Conservation (phyloP, 345 rosid species). For the Hirschfeldia incana region DNA sequence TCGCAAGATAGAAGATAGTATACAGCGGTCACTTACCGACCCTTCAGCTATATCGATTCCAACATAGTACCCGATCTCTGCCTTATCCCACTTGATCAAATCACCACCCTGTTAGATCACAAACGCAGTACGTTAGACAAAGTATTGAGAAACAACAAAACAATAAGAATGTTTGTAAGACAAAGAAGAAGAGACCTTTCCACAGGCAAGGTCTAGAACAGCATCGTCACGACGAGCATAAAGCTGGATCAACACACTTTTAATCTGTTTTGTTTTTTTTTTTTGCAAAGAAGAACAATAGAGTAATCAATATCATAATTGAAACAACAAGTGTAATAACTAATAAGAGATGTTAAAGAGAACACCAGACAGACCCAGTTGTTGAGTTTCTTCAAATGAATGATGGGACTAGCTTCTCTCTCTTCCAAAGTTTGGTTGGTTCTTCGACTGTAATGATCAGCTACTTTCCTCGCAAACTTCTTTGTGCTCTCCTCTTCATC, state of each 20-base stretch:
- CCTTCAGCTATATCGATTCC: slow-evolving; percentile 98
- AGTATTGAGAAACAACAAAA: background rate
- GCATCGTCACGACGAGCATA: slow-evolving; percentile 84
- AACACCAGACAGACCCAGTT: slow-evolving; percentile 60
- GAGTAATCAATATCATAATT: background rate
- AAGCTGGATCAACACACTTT: slow-evolving; percentile 93
- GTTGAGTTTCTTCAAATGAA: slow-evolving; percentile 89
- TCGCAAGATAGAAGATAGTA: slow-evolving; percentile 7
- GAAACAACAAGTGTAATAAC: background rate
- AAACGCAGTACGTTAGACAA: background rate
- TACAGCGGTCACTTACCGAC: slow-evolving; percentile 54
- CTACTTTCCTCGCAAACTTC: slow-evolving; percentile 67
- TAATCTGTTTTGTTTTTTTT: slow-evolving; percentile 53
- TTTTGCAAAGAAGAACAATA: background rate
- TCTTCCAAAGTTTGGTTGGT: slow-evolving; percentile 91
- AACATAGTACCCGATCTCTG: slow-evolving; percentile 83
- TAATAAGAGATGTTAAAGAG: no score
- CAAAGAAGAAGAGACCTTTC: slow-evolving; percentile 60
- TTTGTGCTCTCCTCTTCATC: slow-evolving; percentile 66
- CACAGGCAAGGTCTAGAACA: slow-evolving; percentile 96
- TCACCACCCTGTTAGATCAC: slow-evolving; percentile 72
- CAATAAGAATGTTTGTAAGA: background rate
- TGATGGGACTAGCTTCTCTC: slow-evolving; percentile 95
- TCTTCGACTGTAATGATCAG: slow-evolving; percentile 93
- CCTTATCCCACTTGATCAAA: slow-evolving; percentile 98